Evolutionary conservation across 345 rosid genomes (phyloP), one percentile per base, ranked within the genome.

Genomic region (Salix caprea): DNA sequence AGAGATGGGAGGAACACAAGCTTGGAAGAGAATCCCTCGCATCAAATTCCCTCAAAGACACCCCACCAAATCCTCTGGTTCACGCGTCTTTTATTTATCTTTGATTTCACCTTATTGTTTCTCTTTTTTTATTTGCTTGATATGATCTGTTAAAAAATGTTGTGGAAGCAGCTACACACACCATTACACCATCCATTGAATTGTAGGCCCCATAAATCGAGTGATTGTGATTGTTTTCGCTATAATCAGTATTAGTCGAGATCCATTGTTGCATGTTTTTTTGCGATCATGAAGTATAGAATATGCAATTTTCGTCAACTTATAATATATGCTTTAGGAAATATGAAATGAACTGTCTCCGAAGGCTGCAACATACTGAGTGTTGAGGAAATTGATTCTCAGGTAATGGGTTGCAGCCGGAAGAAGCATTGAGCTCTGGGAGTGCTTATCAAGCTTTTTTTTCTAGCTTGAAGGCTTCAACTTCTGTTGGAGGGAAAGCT

Each of bases 1-100:
- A 78, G 72, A 72, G 86, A 92, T 90, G 94, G 87, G 84, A 79
- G 88, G 85, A 21, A 88, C 81, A 67, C 91, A 90, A 80, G 88
- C 86, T 13, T 69, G 90, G 85, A 94, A 91, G 90, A 87, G 97
- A 86, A 87, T 94, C 74, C 97, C 97, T 75, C 91, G 93, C 81
- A 92, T 94, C 84, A 94, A 88, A 80, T 92, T 94, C 42, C 97
- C 97, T 54, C 90, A 82, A 75, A 76, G 97, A 62, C 91, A 85
- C 58, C 70, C 83, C 9, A 85, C 82, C 9, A 88, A 90, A 8
- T 65, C 92, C 52, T 82, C 91, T 76, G 88, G 91, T 90, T 16
- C 40, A 65, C 58, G 0, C 73, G 21, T n/a, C 32, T 54, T 12
- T 48, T 24, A 12, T 7, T 12, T 3, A 15, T 28, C 11, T 9